A percentile compares a stretch with the other conserved stretches of the same genome.
phyloP scores from a whole-genome alignment of 2,329 filamentous ascomycete genomes.

The Xylaria sp. region DNA sequence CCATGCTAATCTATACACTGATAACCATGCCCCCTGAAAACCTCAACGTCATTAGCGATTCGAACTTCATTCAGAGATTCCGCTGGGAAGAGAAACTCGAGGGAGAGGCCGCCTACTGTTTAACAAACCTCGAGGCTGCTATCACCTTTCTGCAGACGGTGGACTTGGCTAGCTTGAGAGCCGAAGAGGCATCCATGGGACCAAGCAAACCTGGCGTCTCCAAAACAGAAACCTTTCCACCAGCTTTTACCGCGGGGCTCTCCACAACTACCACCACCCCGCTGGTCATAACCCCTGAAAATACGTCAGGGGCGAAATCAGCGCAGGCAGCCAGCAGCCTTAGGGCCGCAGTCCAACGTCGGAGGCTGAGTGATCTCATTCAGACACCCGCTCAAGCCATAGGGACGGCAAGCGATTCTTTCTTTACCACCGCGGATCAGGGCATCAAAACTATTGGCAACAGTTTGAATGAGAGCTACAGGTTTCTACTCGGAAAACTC shows the following conservation, averaged over 20 bases:
- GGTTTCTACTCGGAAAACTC: constrained; percentile 88
- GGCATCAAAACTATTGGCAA: constrained; percentile 90
- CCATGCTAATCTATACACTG: constrained; percentile 94
- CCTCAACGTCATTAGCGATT: constrained; percentile 90
- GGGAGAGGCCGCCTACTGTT: constrained; percentile 93
- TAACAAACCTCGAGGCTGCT: constrained; percentile 94
- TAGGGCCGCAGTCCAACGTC: constrained; percentile 60
- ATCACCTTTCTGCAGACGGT: constrained; percentile 96
- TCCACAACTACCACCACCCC: constrained; percentile 49
- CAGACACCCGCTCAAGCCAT: constrained; percentile 85
- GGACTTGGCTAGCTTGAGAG: constrained; percentile 86
- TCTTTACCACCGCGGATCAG: constrained; percentile 90
- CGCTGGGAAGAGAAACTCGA: constrained; percentile 86
- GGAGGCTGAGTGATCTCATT: constrained; percentile 86
- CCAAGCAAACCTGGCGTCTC: constrained; percentile 69
- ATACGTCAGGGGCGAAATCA: constrained; percentile 48
- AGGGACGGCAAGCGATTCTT: constrained; percentile 83
- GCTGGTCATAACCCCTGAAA: constrained; percentile 49
- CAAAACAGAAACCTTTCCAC: constrained; percentile 65
- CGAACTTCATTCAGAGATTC: constrained; percentile 94
- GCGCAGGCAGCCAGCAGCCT: constrained; percentile 55
- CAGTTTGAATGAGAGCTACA: constrained; percentile 91
- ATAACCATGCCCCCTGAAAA: constrained; percentile 89
- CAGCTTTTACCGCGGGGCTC: constrained; percentile 62
- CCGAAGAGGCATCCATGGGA: constrained; percentile 78